A percentile compares a stretch with the other conserved stretches of the same genome.
These are phyloP conservation scores for Monosporascus sp. DNA, from an alignment of 2,329 filamentous ascomycete species.

Conservation along the genomic window DNA sequence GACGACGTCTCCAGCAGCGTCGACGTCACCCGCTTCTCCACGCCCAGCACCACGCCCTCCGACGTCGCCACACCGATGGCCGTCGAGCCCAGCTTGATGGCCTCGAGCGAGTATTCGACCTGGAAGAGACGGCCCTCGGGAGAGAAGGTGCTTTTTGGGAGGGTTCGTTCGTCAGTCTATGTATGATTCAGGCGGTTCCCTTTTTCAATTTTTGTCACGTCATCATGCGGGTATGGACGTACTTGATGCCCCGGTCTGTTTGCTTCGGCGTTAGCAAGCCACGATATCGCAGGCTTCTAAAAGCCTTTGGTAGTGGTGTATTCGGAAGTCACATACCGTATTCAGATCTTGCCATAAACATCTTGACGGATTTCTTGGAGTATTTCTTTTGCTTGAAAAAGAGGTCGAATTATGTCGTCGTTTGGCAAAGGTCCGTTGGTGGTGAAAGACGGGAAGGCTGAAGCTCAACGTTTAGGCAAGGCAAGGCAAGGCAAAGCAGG, in stretches of 20 bases:
- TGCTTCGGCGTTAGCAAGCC: conserved; percentile 24
- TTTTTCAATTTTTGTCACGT: background rate
- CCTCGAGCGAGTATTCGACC: conserved; percentile 99
- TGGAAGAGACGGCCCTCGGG: conserved; percentile 99
- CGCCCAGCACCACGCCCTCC: conserved; percentile 90
- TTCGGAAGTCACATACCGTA: conserved; percentile 66
- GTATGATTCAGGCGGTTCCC: background rate
- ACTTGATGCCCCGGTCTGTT: conserved; percentile 97
- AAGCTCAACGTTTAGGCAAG: background rate
- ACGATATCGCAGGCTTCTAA: conserved; percentile 2
- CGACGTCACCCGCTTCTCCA: conserved; percentile 98
- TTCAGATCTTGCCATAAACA: conserved; percentile 99
- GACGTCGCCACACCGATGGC: conserved; percentile 96
- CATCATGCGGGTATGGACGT: conserved; percentile 30
- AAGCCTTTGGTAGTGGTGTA: conserved; percentile 12
- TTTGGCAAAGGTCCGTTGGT: background rate
- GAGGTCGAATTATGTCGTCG: background rate
- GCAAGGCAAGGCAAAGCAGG: background rate
- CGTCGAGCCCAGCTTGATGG: conserved; percentile 98
- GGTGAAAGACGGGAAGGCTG: conserved; percentile 1
- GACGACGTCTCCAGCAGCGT: conserved; percentile 95
- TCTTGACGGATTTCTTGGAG: conserved; percentile 51
- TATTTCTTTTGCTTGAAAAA: background rate
- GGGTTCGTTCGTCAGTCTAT: conserved; percentile 8
- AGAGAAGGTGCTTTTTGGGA: conserved; percentile 79